Percentiles rank a stretch among this genome's conserved stretches.
Evolutionary conservation across 2,329 filamentous ascomycete genomes (phyloP).

Genomic region (Arthrobotrys sinensis): DNA sequence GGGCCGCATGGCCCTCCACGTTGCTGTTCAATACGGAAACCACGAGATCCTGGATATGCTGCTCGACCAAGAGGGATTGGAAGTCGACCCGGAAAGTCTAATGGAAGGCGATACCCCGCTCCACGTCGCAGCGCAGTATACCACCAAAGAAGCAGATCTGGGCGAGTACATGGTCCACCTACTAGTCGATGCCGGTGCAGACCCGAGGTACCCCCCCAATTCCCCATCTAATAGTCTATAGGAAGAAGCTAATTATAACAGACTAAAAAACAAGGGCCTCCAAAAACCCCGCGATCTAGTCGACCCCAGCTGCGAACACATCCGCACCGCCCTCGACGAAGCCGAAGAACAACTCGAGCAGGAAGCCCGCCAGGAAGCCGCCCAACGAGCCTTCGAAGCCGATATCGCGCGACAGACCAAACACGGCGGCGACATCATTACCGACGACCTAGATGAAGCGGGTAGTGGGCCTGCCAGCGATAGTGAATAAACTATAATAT

Average conservation of each 20-base stretch:
- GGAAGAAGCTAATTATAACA: constrained; percentile 54
- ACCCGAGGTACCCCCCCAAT: constrained; percentile 69
- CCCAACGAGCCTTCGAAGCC: constrained; percentile 65
- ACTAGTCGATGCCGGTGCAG: constrained; percentile 84
- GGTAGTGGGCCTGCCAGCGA: constrained; percentile 67
- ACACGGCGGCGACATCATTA: constrained; percentile 70
- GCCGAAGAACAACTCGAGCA: constrained; percentile 71
- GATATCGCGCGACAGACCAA: constrained; percentile 65
- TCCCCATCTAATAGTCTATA: not conserved
- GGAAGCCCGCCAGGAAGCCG: constrained; percentile 65
- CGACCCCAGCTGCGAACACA: constrained; percentile 77
- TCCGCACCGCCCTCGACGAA: constrained; percentile 77
- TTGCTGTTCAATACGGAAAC: constrained; percentile 87
- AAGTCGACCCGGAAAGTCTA: constrained; percentile 83
- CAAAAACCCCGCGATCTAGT: constrained; percentile 80
- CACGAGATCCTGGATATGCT: constrained; percentile 88
- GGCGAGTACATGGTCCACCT: constrained; percentile 79
- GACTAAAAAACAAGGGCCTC: constrained; percentile 79
- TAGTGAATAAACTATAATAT: constrained; percentile 24
- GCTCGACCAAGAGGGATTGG: constrained; percentile 85
- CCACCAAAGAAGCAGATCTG: constrained; percentile 76
- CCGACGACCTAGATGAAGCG: constrained; percentile 69
- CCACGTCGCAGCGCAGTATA: constrained; percentile 80
- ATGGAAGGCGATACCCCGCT: constrained; percentile 83
- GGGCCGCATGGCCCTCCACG: constrained; percentile 90